Conservation (phyloP, 106 monocot genomes). For the Narthecium ossifragum region DNA sequence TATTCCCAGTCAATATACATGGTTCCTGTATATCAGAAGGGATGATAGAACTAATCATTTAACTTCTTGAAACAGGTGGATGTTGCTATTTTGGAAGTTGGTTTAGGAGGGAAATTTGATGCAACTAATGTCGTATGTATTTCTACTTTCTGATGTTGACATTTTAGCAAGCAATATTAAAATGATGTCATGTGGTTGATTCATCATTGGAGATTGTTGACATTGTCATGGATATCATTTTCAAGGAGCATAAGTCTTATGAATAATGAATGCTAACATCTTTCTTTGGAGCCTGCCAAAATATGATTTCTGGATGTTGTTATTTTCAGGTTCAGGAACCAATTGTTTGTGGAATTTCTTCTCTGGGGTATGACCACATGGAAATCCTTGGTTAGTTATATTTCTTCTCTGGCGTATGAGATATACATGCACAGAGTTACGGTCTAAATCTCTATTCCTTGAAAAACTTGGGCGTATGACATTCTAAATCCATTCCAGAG, state of each 20-base stretch:
- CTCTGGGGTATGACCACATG: constrained; percentile 72
- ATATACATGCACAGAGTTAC: no score
- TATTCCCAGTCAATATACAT: no score
- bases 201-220: background rate
- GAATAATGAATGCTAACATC: background rate
- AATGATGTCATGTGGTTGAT: background rate
- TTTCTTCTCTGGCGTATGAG: background rate
- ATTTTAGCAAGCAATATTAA: background rate
- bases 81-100: constrained; percentile 96
- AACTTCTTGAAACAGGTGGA: constrained; percentile 49
- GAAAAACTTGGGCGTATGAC: no score
- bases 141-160: background rate
- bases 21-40: no score
- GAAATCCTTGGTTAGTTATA: constrained; percentile 62
- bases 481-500: no score
- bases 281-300: background rate
- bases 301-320: background rate
- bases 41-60: background rate
- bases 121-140: constrained; percentile 80
- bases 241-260: no score
- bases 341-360: constrained; percentile 69
- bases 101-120: constrained; percentile 72
- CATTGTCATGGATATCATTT: no score
- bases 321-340: constrained; percentile 56
- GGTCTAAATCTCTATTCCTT: no score